Evolutionary conservation across 2,329 filamentous ascomycete species (phyloP), one percentile per base, ranked within the genome.

Genomic region (Penicillium sp.): DNA sequence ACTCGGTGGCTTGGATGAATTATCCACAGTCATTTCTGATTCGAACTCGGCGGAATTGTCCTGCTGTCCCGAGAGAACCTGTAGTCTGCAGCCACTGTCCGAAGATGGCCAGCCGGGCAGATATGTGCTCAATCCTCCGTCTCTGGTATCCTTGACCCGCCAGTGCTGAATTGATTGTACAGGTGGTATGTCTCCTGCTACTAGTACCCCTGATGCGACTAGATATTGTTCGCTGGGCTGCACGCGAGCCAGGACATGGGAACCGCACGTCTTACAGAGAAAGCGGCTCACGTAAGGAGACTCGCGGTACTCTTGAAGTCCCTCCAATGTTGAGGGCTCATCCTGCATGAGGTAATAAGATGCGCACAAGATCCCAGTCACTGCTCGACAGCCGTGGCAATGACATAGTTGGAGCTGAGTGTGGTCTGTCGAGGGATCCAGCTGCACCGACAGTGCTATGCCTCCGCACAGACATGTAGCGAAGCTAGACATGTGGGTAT

Each of bases 201-300:
- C 48, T 31, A 67, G 44, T 32, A 65, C 56, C 7, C 69, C 63
- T 1, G 67, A 60, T 6, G 70, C 66, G 20, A 68, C 60, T n/a
- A 69, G 44, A 40, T 62, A 61, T 48, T 55, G 62, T 7, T 56
- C 54, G 5, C 52, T 53, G 6, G 51, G 49, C 29, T 55, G 54
- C 14, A 55, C 16, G 23, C 63, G 49, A 14, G 63, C 57, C 36
- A 70, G 67, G 44, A 69, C 62, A 55, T 75, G 73, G 7, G 72
- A 69, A 26, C 77, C 76, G 51, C 77, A 80, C 20, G 62, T 74
- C 13, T 60, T 60, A 60, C 77, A 80, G 57, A 77, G 77, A 55
- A 73, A 77, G 14, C 71, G 67, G 29, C 59, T 71, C 24, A 74
- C 52, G 9, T 62, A 54, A 8, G 68, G 55, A 1, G 74, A 74